Conservation (phyloP, 2,329 filamentous ascomycete genomes). For the Chrysoporthe austroafricana region DNA sequence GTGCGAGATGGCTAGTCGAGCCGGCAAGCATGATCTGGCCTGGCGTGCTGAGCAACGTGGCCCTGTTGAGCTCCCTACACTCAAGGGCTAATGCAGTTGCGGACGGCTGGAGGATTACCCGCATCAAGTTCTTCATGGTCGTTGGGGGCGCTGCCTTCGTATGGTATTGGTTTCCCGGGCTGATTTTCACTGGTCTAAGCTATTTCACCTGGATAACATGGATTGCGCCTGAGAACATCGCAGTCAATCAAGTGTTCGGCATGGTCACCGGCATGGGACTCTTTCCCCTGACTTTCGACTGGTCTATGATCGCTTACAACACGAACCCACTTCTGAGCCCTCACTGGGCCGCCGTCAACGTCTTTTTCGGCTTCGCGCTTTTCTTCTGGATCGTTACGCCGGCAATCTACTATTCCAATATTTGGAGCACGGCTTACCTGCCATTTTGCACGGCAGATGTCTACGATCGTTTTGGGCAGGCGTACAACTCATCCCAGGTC, state of each 20-base stretch:
- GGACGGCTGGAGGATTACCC: slow-evolving; percentile 43
- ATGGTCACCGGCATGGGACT: slow-evolving; percentile 63
- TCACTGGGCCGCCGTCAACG: slow-evolving; percentile 52
- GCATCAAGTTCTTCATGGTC: slow-evolving; percentile 43
- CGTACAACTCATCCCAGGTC: slow-evolving; percentile 54
- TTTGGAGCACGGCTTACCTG: slow-evolving; percentile 55
- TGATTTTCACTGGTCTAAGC: slow-evolving; percentile 65
- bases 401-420: slow-evolving; percentile 53
- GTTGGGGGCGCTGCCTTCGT: slow-evolving; percentile 47
- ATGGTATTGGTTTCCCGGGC: slow-evolving; percentile 67
- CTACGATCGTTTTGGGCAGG: slow-evolving; percentile 55
- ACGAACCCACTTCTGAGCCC: slow-evolving; percentile 46
- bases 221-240: slow-evolving; percentile 63
- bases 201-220: slow-evolving; percentile 65
- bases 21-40: slow-evolving; percentile 46
- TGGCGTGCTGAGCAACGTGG: slow-evolving; percentile 42
- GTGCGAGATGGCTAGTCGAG: slow-evolving; percentile 42
- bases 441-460: slow-evolving; percentile 56
- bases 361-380: slow-evolving; percentile 45
- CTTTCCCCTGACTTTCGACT: slow-evolving; percentile 69
- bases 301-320: slow-evolving; percentile 51
- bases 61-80: slow-evolving; percentile 43
- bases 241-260: slow-evolving; percentile 69
- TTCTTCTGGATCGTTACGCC: slow-evolving; percentile 53
- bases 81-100: slow-evolving; percentile 41